Percentiles rank a stretch among this genome's conserved stretches.
Conservation (phyloP, 345 rosid genomes). For the Aegle marmelos region DNA sequence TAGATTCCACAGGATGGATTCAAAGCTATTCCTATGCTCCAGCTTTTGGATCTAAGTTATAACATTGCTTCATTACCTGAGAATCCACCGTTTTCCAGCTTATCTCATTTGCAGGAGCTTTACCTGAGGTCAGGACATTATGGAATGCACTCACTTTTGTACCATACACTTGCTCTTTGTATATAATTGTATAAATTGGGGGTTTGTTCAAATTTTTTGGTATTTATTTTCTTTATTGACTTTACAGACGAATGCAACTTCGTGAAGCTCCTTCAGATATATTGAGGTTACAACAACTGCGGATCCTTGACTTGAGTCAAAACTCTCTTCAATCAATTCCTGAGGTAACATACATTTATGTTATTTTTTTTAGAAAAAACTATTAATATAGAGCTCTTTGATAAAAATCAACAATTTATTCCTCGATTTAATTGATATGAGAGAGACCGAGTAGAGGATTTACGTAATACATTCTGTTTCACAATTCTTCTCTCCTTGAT, state of each 20-base stretch:
- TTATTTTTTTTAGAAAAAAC: not conserved
- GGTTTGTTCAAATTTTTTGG: not conserved
- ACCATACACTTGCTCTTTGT: not conserved
- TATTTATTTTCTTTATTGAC: constrained; percentile 14
- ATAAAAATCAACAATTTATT: not conserved
- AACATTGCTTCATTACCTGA: constrained; percentile 53
- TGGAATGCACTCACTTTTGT: not conserved
- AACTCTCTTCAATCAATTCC: constrained; percentile 70
- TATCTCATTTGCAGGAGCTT: constrained; percentile 77
- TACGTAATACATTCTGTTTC: not conserved
- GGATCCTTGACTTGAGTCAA: constrained; percentile 77
- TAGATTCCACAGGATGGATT: constrained; percentile 82
- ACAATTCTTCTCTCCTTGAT: not conserved
- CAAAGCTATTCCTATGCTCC: constrained; percentile 63
- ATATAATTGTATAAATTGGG: not conserved
- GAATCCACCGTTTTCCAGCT: constrained; percentile 58
- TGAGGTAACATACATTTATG: constrained; percentile 39
- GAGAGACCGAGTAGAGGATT: not conserved
- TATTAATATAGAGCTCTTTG: not conserved
- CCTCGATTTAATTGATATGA: not conserved
- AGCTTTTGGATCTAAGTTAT: constrained; percentile 77
- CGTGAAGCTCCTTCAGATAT: constrained; percentile 64
- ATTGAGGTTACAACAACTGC: constrained; percentile 52
- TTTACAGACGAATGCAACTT: constrained; percentile 67
- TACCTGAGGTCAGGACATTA: constrained; percentile 61